A percentile compares a stretch with the other conserved stretches of the same genome.
Evolutionary conservation across 2,329 filamentous ascomycete genomes (phyloP).

Genomic region (Mycosphaerelloides madeirae): DNA sequence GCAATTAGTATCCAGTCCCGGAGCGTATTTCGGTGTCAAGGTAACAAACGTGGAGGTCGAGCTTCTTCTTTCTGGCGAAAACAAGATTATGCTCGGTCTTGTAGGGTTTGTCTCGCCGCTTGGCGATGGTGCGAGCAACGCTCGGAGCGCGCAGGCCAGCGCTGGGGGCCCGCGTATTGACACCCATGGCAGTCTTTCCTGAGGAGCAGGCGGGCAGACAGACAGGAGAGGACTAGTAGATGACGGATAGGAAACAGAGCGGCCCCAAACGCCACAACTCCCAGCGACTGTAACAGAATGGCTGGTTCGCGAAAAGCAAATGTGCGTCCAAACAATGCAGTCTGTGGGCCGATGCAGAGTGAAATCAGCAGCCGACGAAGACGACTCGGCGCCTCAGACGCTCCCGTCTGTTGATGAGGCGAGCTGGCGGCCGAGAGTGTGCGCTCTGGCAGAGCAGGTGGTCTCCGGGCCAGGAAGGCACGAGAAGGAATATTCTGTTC

Average conservation of each 20-base stretch:
- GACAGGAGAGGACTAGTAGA: constrained; percentile 16
- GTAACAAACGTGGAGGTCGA: constrained; percentile 46
- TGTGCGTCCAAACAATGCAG: background rate
- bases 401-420: too few species aligned
- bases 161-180: constrained; percentile 6
- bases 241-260: constrained; percentile 11
- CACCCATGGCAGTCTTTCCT: constrained; percentile 12
- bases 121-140: constrained; percentile 25
- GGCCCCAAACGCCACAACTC: constrained; percentile 6
- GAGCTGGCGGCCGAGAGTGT: too few species aligned
- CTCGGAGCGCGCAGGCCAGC: constrained; percentile 21
- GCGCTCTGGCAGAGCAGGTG: too few species aligned
- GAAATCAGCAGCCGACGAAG: too few species aligned
- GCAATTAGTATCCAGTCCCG: constrained; percentile 22
- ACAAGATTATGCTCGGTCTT: constrained; percentile 57
- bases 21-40: background rate
- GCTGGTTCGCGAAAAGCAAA: constrained; percentile 1
- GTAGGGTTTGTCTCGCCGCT: constrained; percentile 43
- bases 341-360: too few species aligned
- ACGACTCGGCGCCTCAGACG: too few species aligned
- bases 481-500: too few species aligned
- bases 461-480: too few species aligned
- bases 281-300: constrained; percentile 1
- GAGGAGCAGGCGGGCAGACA: background rate
- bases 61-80: constrained; percentile 57